Evolutionary conservation across 2,329 filamentous ascomycete genomes (phyloP), one percentile per base, ranked within the genome.

Genomic region (Verticillium isaacii): DNA sequence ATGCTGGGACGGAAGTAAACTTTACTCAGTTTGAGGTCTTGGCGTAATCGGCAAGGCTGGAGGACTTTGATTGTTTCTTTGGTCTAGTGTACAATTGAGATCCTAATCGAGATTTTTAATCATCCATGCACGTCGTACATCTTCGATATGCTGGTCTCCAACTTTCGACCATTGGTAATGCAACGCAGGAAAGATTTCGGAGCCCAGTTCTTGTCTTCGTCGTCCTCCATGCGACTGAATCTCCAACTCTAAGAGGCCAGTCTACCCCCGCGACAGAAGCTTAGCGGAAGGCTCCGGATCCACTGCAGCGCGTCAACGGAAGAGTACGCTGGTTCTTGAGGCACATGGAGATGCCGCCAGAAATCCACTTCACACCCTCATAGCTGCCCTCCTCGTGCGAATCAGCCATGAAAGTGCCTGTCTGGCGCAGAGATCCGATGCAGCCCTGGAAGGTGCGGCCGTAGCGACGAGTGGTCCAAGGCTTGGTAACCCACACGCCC

Each of bases 381-480:
- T 63, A 63, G n/a, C 60, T 32, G 36, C 62, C 60, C 11, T 62
- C 55, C 55, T 64, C 63, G 59, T 63, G 56, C 11, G 57, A 56
- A 36, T 63, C 59, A 37, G 57, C 61, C 29, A 58, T 64, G 50
- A 58, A 64, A 17, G 63, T 64, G 25, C 61, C 63, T 14, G 59
- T 61, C 61, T 61, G 52, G 7, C 6, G 32, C n/a, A 61, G 36
- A 23, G 32, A 45, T n/a, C 61, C 63, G 14, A 63, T 32, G 11
- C 63, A 64, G 54, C 63, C 63, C 32, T 63, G 63, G 61, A 61
- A 60, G 34, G 57, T 36, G 36, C 59, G 63, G 41, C 63, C 63
- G 57, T 60, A 64, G 34, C 41, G 54, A 57, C 63, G 63, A 32
- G 32, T 63, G 50, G 58, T 63, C 63, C 63, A 64, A 56, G 63